A percentile compares a stretch with the other conserved stretches of the same genome.
Evolutionary conservation across 1,139 yeast genomes (phyloP).

Genomic region (Scheffersomyces illinoinensis): DNA sequence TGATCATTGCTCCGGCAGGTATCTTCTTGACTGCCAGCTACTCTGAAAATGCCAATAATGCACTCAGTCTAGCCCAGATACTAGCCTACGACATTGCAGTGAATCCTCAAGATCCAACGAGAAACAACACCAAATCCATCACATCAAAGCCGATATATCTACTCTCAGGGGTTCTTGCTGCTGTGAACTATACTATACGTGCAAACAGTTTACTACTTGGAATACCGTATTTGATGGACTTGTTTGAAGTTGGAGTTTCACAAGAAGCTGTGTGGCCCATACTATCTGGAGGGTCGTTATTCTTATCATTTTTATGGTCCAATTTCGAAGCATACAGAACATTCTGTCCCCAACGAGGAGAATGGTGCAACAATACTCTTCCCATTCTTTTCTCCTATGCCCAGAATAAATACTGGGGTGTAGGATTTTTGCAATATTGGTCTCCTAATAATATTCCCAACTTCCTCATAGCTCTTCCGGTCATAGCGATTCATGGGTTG

Average conservation of each 20-base stretch:
- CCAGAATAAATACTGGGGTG: slow-evolving; percentile 81
- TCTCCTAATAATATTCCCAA: slow-evolving; percentile 78
- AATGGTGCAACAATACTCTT: slow-evolving; percentile 65
- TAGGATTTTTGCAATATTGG: slow-evolving; percentile 84
- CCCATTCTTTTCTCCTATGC: slow-evolving; percentile 75
- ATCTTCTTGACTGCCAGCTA: slow-evolving; percentile 75
- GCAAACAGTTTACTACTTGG: slow-evolving; percentile 81
- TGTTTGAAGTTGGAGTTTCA: slow-evolving; percentile 26
- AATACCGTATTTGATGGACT: slow-evolving; percentile 60
- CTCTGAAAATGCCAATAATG: slow-evolving; percentile 73
- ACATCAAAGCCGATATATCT: slow-evolving; percentile 30
- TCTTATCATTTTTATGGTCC: slow-evolving; percentile 42
- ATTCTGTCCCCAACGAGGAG: slow-evolving; percentile 66
- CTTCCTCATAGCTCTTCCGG: slow-evolving; percentile 77
- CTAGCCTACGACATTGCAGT: slow-evolving; percentile 46
- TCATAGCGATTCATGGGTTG: slow-evolving; percentile 41
- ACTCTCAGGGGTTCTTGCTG: slow-evolving; percentile 59
- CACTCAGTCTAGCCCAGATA: slow-evolving; percentile 63
- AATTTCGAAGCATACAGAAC: slow-evolving; percentile 54
- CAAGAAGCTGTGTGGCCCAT: slow-evolving; percentile 31
- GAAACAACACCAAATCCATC: slow-evolving; percentile 11
- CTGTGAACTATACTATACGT: slow-evolving; percentile 61
- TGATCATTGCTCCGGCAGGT: slow-evolving; percentile 73
- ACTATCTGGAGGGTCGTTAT: slow-evolving; percentile 57
- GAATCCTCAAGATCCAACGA: slow-evolving; percentile 12